Evolutionary conservation across 768 basidiomycete species (phyloP), one percentile per base, ranked within the genome.

Genomic region (Termitomyces sp.): DNA sequence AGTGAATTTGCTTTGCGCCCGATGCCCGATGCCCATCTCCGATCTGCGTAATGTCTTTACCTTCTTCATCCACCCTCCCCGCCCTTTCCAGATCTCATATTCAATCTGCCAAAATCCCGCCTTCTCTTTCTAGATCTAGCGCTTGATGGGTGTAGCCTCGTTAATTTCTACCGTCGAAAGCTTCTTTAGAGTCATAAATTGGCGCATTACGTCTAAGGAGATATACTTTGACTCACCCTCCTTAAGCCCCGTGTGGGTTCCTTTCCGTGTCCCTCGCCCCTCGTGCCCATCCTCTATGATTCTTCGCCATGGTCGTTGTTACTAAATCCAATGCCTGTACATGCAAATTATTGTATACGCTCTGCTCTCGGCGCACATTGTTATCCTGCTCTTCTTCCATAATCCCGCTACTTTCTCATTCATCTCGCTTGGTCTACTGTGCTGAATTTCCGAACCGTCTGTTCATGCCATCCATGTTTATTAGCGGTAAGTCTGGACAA

Each of bases 51-150:
- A 25, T 40, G n/a, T n/a, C 12, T 37, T 21, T 25, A 32, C 35
- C 44, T 56, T 29, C 17, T 21, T 16, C 27, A 16, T 41, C 45
- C 29, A 43, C 16, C 17, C 21, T 47, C 41, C 32, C 11, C 23
- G 41, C 38, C 5, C 44, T 44, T 58, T 58, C 56, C 34, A 51
- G 56, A 57, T 57, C 56, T 57, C 37, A 21, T 21, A 50, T 40
- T 37, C 42, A 43, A 57, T 47, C 50, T 53, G 51, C 16, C 38
- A 23, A 12, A 35, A 32, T 17, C 19, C 11, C 16, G 17, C 21
- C 43, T 47, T 46, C 37, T 29, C 51, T 53, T 53, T 58, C 57
- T 53, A 58, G 57, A 58, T 58, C 57, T 47, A n/a, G 51, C 10
- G 11, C 25, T 40, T n/a, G 19, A 21, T 27, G 34, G 48, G 43